These are phyloP conservation scores for Nyctanthes arbortristis DNA, from an alignment of 257 asterid species.

Conservation along the genomic window DNA sequence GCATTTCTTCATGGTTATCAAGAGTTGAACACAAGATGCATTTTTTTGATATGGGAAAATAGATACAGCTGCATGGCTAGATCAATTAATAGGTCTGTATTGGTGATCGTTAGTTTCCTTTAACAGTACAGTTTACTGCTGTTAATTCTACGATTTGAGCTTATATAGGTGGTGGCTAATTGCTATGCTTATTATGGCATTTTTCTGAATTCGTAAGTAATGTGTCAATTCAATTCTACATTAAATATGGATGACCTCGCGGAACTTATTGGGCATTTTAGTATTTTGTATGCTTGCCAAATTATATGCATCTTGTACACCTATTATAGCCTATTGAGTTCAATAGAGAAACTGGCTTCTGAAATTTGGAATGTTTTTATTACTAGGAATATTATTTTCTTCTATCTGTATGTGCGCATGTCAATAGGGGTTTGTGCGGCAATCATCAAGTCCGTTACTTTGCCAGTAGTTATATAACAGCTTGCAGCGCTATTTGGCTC, in stretches of 20 bases:
- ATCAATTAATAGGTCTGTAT: neutral
- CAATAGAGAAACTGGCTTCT: neutral
- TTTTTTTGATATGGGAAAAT: neutral
- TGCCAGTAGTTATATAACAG: neutral
- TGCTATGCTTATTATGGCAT: conserved; percentile 1
- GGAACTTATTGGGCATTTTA: neutral
- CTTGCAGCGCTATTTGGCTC: neutral
- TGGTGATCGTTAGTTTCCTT: neutral
- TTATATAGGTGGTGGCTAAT: neutral
- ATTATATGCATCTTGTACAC: conserved; percentile 3
- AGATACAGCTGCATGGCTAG: neutral
- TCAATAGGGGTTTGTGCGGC: neutral
- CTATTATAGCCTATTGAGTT: neutral
- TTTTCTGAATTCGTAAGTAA: conserved; percentile 4
- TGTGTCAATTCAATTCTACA: neutral
- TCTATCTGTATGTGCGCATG: neutral
- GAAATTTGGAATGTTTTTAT: neutral
- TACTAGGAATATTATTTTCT: too few species aligned
- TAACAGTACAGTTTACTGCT: neutral
- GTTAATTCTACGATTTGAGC: neutral
- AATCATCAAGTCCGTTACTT: neutral
- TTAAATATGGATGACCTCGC: neutral
- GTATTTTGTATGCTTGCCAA: neutral
- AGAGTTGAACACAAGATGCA: too few species aligned
- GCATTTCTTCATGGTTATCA: neutral